Evolutionary conservation across 805 yeast species (phyloP), one percentile per base, ranked within the genome.

Genomic region (Huiozyma naganishii): DNA sequence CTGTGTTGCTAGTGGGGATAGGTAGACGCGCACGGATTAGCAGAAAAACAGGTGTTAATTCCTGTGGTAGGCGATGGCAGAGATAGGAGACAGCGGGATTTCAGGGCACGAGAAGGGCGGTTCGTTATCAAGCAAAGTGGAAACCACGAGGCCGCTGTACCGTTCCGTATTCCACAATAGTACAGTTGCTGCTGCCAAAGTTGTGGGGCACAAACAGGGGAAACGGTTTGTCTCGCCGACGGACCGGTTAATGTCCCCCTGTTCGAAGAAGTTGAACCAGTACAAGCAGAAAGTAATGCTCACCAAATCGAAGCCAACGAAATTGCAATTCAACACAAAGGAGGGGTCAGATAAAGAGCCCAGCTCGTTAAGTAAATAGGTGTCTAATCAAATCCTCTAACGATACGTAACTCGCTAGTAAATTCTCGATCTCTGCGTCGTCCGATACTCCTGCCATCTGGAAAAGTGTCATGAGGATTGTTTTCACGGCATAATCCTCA

Each of bases 241-340:
- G 1, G 83, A 77, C 52, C 71, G 65, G 42, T 47, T 76, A 49
- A 57, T 77, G 58, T 75, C 80, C 4, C 82, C 83, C 30, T 73
- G 80, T 54, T 68, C 80, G 1, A 72, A 74, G 48, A 77, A 74
- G 56, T 58, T 77, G 47, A 73, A 58, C 47, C 72, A 71, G 33
- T 79, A 74, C 50, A 73, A 69, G 57, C 48, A 59, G 7, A 58
- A 52, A 48, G 44, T 58, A 38, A 48, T 54, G 43, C 41, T 48
- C 27, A 40, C 48, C 2, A 52, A 48, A 13, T 46, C 56, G 6
- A 53, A 49, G 10, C 58, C 55, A 8, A 52, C 55, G 8, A 54
- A 53, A 39, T 48, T 59, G 37, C 50, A 48, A 40, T 50, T 50
- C 27, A 37, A 32, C 34, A 13, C 44, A 6, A 27, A 29, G 7